These are phyloP conservation scores for Skeletonema potamos DNA, from an alignment of 108 stramenopile genomes.

Conservation along the genomic window DNA sequence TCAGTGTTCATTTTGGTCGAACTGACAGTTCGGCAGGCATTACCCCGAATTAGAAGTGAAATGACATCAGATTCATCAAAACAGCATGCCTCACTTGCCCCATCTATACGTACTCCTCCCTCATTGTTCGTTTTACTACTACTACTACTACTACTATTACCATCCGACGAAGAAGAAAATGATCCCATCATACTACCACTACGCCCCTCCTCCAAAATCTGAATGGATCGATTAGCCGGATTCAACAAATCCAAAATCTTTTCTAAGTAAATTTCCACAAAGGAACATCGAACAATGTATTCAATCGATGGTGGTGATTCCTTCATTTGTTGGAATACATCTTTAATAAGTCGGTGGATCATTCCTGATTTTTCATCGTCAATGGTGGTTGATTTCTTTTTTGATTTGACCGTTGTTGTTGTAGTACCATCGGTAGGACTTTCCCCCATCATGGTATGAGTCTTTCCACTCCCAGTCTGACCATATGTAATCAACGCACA, in stretches of 20 bases:
- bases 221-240: constrained; percentile 42
- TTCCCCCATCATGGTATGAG: constrained; percentile 55
- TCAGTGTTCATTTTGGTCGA: constrained; percentile 82
- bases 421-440: not conserved
- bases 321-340: constrained; percentile 59
- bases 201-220: constrained; percentile 8
- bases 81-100: constrained; percentile 71
- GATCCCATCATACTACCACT: not conserved
- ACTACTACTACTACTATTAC: not conserved
- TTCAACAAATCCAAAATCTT: constrained; percentile 87
- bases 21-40: constrained; percentile 73
- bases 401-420: not conserved
- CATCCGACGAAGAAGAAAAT: not conserved
- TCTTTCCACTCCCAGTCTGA: constrained; percentile 50
- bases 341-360: constrained; percentile 60
- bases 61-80: constrained; percentile 68
- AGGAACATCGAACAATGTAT: constrained; percentile 83
- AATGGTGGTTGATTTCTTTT: not conserved
- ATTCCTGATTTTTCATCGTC: constrained; percentile 52
- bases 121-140: not conserved
- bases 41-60: constrained; percentile 71
- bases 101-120: constrained; percentile 37
- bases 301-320: constrained; percentile 52
- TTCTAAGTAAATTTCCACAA: constrained; percentile 96
- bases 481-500: constrained; percentile 47